A percentile compares a stretch with the other conserved stretches of the same genome.
Evolutionary conservation across 225 moss, liverwort and hornwort genomes (phyloP).

Genomic region (Sphagnum tenellum): DNA sequence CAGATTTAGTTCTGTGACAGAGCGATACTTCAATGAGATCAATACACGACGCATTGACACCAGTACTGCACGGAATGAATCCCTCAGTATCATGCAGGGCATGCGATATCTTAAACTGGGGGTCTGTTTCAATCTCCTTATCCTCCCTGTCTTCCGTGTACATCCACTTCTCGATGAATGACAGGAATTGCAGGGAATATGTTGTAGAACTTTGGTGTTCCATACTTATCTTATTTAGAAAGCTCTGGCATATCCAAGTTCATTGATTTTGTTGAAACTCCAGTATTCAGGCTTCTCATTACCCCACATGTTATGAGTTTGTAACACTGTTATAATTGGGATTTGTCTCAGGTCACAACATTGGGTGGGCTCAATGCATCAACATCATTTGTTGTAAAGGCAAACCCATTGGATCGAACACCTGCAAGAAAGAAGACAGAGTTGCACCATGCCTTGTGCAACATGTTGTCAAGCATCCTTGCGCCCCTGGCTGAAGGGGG

Average conservation of each 20-base stretch:
- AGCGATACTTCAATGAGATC: slow-evolving; percentile 78
- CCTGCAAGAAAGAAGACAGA: slow-evolving; percentile 98
- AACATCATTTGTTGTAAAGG: slow-evolving; percentile 86
- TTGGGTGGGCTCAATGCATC: slow-evolving; percentile 85
- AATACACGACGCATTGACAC: slow-evolving; percentile 67
- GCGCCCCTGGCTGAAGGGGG: slow-evolving; percentile 85
- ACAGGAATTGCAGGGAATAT: too few species aligned
- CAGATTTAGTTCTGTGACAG: slow-evolving; percentile 93
- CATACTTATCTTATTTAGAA: too few species aligned
- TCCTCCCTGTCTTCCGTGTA: too few species aligned
- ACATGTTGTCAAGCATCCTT: slow-evolving; percentile 91
- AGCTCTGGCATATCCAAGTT: too few species aligned
- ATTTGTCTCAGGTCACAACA: slow-evolving; percentile 51
- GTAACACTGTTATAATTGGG: not conserved
- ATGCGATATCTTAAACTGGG: slow-evolving; percentile 99
- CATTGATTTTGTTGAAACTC: too few species aligned
- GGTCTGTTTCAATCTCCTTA: slow-evolving; percentile 16
- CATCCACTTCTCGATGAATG: too few species aligned
- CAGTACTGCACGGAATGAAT: slow-evolving; percentile 64
- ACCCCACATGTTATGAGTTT: not conserved
- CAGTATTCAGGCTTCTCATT: not conserved
- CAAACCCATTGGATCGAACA: slow-evolving; percentile 82
- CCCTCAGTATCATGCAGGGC: slow-evolving; percentile 87
- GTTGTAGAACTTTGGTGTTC: too few species aligned
- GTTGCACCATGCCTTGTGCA: slow-evolving; percentile 97